A percentile compares a stretch with the other conserved stretches of the same genome.
Evolutionary conservation across 257 asterid species (phyloP).

Genomic region (Plantago major): DNA sequence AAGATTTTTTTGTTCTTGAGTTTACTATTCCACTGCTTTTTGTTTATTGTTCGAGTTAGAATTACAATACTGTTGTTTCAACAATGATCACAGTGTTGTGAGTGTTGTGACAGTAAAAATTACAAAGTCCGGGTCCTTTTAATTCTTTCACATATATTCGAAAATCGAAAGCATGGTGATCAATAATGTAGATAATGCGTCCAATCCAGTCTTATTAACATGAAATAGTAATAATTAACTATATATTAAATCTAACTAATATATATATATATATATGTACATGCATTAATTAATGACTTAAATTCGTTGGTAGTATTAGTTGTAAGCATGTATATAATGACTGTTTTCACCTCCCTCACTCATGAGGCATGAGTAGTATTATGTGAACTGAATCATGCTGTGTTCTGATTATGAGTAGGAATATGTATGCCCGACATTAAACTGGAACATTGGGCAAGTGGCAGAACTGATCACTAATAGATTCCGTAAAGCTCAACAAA

Average conservation of each 20-base stretch:
- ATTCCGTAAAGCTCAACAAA: constrained; percentile 35
- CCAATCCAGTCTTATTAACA: constrained; percentile 1
- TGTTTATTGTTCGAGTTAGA: too few species aligned
- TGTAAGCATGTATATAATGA: not conserved
- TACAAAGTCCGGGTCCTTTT: too few species aligned
- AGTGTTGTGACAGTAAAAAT: too few species aligned
- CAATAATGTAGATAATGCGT: constrained; percentile 1
- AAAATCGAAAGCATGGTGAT: not conserved
- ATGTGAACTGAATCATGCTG: too few species aligned
- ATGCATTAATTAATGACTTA: not conserved
- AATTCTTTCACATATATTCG: too few species aligned
- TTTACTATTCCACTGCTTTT: too few species aligned
- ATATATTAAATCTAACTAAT: not conserved
- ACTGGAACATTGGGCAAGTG: constrained; percentile 29
- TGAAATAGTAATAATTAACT: not conserved
- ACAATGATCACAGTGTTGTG: too few species aligned
- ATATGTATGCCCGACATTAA: constrained; percentile 8
- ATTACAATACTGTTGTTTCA: too few species aligned
- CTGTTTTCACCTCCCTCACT: too few species aligned
- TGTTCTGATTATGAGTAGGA: too few species aligned
- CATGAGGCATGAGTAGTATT: too few species aligned
- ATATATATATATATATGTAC: constrained; percentile 9
- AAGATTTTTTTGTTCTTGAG: too few species aligned
- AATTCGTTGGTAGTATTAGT: not conserved
- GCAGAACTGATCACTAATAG: constrained; percentile 25